phyloP scores from a whole-genome alignment of 2,329 filamentous ascomycete genomes.

The Monosporascus sp. region DNA sequence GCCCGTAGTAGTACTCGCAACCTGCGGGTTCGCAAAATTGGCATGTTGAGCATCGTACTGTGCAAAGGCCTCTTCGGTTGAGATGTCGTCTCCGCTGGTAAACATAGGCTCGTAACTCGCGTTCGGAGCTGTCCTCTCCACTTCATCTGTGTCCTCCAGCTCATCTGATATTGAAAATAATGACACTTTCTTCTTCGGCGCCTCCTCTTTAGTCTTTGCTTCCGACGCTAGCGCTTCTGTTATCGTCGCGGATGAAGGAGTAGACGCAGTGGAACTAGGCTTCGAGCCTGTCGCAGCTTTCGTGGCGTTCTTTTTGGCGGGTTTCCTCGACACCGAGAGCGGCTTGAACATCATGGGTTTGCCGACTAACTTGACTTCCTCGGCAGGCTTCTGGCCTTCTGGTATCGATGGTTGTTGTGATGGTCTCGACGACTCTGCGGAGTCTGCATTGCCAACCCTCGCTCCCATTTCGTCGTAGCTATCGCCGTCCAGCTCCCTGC shows the following conservation, averaged over 20 bases:
- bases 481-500: constrained; percentile 44
- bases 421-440: constrained; percentile 36
- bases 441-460: constrained; percentile 15
- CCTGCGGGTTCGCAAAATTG: constrained; percentile 11
- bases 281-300: constrained; percentile 15
- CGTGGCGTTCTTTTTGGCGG: constrained; percentile 60
- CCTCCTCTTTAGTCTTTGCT: constrained; percentile 11
- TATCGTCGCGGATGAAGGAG: background rate
- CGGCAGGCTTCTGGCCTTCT: constrained; percentile 51
- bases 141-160: constrained; percentile 18
- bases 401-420: constrained; percentile 44
- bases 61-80: constrained; percentile 28
- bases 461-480: constrained; percentile 18
- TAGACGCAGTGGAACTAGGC: background rate
- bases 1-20: background rate
- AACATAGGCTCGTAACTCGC: constrained; percentile 50
- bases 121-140: constrained; percentile 16
- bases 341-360: constrained; percentile 87
- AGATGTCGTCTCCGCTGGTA: constrained; percentile 19
- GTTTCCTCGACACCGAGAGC: constrained; percentile 73
- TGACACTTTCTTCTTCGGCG: constrained; percentile 55
- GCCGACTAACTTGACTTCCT: constrained; percentile 64
- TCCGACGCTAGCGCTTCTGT: constrained; percentile 12
- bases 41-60: constrained; percentile 27
- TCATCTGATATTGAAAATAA: constrained; percentile 61